Base-by-base conservation (phyloP, 768 basidiomycete species). In the Pleurotus cornucopiae region DNA sequence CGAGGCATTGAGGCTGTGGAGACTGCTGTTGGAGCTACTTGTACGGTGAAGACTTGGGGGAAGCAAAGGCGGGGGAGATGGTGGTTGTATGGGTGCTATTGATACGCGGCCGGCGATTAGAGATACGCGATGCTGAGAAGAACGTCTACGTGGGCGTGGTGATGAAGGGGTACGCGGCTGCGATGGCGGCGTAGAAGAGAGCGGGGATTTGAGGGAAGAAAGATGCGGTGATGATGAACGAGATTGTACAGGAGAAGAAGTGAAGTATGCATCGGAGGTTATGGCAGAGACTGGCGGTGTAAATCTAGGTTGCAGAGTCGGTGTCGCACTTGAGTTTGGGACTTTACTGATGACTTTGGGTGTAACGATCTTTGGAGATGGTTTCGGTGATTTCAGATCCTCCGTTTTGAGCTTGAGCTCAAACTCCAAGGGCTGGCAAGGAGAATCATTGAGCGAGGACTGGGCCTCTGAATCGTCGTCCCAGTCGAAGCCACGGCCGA, bases 401-500 rank as follows among this genome's bases (percentile, higher is more conserved):
- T 53, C 39, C n/a, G 39, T 3, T 4, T 60, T 62, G 40, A 57
- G 61, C 43, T 57, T 43, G 38, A 61, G 60, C 37, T 65, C 62
- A 44, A 64, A 58, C 54, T 67, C 66, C 55, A 62, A 49, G 46
- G 57, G 64, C 58, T 60, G 55, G 47, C 46, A 64, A 54, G 60
- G 52, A 41, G 51, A 53, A 23, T 53, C 51, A 14, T 41, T 18
- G 18, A 39, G 23, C 5, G 14, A 23, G 6, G 61, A 57, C 55
- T 53, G 60, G 44, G 54, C 21, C 21, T 67, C 66, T 37, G 75
- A 75, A 43, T 71, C 67, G 57, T 76, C 70, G 55, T 76, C 77
- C 88, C 90, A 91, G 68, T 89, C 76, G 65, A 90, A 91, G 14
- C 91, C 91, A 46, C 88, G 82, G 9, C 91, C 91, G 46, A 92